phyloP scores from a whole-genome alignment of 2,329 filamentous ascomycete genomes.

The Pseudogymnoascus sp. region DNA sequence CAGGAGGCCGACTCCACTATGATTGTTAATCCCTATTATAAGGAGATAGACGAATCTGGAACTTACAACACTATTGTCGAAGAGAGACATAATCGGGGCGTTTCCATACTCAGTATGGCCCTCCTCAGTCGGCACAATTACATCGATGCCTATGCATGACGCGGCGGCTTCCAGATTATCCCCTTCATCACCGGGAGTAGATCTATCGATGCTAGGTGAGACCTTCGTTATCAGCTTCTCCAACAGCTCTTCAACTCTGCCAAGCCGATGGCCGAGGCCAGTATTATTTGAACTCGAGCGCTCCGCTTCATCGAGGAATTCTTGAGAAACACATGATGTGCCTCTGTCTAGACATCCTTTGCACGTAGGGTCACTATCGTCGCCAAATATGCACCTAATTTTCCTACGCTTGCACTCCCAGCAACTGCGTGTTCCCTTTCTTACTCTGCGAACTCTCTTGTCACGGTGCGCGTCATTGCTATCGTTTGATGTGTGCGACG shows the following conservation, averaged over 20 bases:
- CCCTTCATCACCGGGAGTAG: neutral
- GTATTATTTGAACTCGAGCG: slow-evolving; percentile 19
- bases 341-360: slow-evolving; percentile 37
- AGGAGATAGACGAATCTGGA: neutral
- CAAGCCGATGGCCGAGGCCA: slow-evolving; percentile 25
- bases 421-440: slow-evolving; percentile 48
- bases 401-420: slow-evolving; percentile 52
- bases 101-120: slow-evolving; percentile 15
- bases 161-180: neutral
- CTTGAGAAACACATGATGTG: slow-evolving; percentile 26
- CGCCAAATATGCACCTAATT: slow-evolving; percentile 39
- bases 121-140: slow-evolving; percentile 20
- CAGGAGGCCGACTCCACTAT: slow-evolving; percentile 3
- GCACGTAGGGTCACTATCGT: slow-evolving; percentile 34
- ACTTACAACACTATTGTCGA: slow-evolving; percentile 26
- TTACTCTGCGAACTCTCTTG: slow-evolving; percentile 20
- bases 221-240: slow-evolving; percentile 26
- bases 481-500: neutral
- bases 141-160: slow-evolving; percentile 24
- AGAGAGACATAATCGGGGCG: slow-evolving; percentile 24
- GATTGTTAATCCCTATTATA: neutral
- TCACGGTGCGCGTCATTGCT: slow-evolving; percentile 21
- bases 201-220: slow-evolving; percentile 17
- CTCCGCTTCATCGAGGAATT: slow-evolving; percentile 27
- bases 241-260: slow-evolving; percentile 24